Conservation (phyloP, 768 basidiomycete genomes). For the Tephrocybe sp. region DNA sequence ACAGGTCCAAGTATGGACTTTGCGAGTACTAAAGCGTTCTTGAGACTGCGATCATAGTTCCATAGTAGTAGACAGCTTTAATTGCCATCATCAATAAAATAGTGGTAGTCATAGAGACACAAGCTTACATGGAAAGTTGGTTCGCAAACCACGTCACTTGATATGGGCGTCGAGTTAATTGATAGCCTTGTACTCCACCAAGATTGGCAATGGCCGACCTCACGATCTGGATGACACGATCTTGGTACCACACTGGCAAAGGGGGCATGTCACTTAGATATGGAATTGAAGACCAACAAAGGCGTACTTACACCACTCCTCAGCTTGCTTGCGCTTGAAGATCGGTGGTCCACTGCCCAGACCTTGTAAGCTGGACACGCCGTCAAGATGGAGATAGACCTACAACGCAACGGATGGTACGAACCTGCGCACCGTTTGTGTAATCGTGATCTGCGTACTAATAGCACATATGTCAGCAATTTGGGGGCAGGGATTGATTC, state of each 20-base stretch:
- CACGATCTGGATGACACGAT: slow-evolving; percentile 61
- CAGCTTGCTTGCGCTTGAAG: slow-evolving; percentile 70
- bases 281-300: neutral
- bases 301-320: slow-evolving; percentile 72
- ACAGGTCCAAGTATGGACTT: slow-evolving; percentile 63
- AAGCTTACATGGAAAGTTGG: slow-evolving; percentile 59
- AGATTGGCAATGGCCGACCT: slow-evolving; percentile 54
- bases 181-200: slow-evolving; percentile 48
- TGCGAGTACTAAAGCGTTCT: slow-evolving; percentile 62
- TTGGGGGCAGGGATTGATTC: neutral
- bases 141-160: slow-evolving; percentile 72
- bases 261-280: neutral
- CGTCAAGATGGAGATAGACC: slow-evolving; percentile 17
- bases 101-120: neutral
- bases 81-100: neutral
- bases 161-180: slow-evolving; percentile 68
- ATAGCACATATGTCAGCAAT: slow-evolving; percentile 14
- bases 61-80: slow-evolving; percentile 66
- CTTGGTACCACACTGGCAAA: slow-evolving; percentile 63
- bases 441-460: slow-evolving; percentile 67
- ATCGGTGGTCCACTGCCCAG: slow-evolving; percentile 48
- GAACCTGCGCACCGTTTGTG: slow-evolving; percentile 64
- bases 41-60: slow-evolving; percentile 58
- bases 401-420: slow-evolving; percentile 26
- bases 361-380: slow-evolving; percentile 43